Evolutionary conservation across 2,329 filamentous ascomycete genomes (phyloP).

Genomic region (Talaromyces marneffei): DNA sequence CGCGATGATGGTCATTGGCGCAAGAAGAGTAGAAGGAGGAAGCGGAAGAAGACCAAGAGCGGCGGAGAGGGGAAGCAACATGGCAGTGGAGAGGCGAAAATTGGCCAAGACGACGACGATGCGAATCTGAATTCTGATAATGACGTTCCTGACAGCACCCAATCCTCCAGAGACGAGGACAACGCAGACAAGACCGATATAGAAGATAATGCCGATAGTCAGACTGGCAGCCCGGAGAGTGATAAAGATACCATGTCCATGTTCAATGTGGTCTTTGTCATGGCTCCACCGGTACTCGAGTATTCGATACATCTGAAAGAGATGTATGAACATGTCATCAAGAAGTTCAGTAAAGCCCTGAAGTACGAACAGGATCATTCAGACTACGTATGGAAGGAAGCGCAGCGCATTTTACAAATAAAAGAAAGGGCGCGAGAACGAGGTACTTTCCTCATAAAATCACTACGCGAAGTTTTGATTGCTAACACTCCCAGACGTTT

Average conservation of each 20-base stretch:
- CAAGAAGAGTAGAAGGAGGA: constrained; percentile 53
- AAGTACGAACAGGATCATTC: constrained; percentile 87
- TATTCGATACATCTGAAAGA: constrained; percentile 66
- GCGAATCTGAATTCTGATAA: background rate
- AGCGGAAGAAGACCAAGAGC: constrained; percentile 28
- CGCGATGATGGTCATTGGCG: constrained; percentile 72
- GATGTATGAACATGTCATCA: constrained; percentile 82
- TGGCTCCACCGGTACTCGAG: constrained; percentile 73
- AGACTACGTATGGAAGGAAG: constrained; percentile 88
- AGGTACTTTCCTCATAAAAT: constrained; percentile 23
- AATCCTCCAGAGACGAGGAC: constrained; percentile 15
- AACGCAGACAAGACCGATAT: constrained; percentile 17
- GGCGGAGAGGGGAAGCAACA: constrained; percentile 29
- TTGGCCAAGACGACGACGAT: constrained; percentile 26
- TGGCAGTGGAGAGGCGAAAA: constrained; percentile 28
- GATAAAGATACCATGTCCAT: constrained; percentile 72
- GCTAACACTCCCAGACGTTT: constrained; percentile 23
- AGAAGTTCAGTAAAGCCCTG: constrained; percentile 85
- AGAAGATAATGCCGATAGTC: constrained; percentile 14
- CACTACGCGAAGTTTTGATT: background rate
- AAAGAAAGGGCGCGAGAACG: constrained; percentile 74
- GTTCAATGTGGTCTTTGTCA: constrained; percentile 94
- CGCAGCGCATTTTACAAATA: constrained; percentile 70
- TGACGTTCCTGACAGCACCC: background rate
- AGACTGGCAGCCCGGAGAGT: constrained; percentile 25